A percentile compares a stretch with the other conserved stretches of the same genome.
Evolutionary conservation across 192 early-diverging fungal genomes (phyloP).

Genomic region (Chytriomyces sp.): DNA sequence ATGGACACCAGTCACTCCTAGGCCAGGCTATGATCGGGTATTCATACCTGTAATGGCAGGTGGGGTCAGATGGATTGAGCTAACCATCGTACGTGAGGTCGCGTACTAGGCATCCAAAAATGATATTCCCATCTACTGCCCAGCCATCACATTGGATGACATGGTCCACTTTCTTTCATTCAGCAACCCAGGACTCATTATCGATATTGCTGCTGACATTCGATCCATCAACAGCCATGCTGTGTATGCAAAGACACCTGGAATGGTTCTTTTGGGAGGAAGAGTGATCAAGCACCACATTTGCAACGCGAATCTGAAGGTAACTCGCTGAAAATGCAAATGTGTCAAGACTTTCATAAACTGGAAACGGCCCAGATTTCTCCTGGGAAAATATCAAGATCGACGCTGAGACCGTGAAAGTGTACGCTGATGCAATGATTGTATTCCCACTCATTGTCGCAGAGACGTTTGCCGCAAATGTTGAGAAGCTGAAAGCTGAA

Average conservation of each 20-base stretch:
- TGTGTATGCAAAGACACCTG: constrained; percentile 94
- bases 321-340: constrained; percentile 92
- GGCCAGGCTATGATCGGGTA: too few species aligned
- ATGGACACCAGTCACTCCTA: too few species aligned
- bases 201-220: constrained; percentile 94
- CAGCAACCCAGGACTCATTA: constrained; percentile 89
- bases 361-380: constrained; percentile 96
- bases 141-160: constrained; percentile 97
- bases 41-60: too few species aligned
- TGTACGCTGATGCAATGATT: constrained; percentile 90
- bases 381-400: constrained; percentile 96
- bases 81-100: too few species aligned
- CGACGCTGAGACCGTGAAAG: constrained; percentile 85
- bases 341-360: constrained; percentile 97
- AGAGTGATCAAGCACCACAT: constrained; percentile 99
- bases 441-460: constrained; percentile 95
- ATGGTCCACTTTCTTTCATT: constrained; percentile 99
- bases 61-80: too few species aligned
- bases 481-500: constrained; percentile 21
- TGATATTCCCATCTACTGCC: constrained; percentile 96
- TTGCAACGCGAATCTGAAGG: constrained; percentile 98
- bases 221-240: constrained; percentile 90
- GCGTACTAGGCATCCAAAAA: constrained; percentile 99
- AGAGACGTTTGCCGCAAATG: constrained; percentile 80
- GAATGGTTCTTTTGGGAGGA: constrained; percentile 94